Conservation (phyloP, 768 basidiomycete species). For the Lactifluus hygrophoroides region DNA sequence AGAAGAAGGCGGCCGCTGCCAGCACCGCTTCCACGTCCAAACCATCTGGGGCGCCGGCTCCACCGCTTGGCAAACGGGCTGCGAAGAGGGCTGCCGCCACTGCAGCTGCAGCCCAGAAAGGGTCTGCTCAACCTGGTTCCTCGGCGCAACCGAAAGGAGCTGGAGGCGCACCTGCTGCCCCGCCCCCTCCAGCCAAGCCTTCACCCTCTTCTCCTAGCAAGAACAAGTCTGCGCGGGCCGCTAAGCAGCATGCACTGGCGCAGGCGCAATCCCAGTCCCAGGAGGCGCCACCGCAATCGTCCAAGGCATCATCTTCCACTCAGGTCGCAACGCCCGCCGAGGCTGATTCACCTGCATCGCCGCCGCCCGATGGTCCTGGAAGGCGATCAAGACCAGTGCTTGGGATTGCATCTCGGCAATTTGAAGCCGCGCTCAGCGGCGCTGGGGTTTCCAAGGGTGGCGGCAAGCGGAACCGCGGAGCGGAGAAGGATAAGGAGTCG, state of each 20-base stretch:
- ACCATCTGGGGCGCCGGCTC: conserved; percentile 20
- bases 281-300: neutral
- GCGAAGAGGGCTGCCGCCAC: conserved; percentile 27
- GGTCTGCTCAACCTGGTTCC: conserved; percentile 1
- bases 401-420: conserved; percentile 56
- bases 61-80: conserved; percentile 30
- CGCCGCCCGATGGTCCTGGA: conserved; percentile 31
- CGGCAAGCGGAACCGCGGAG: conserved; percentile 11
- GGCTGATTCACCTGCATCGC: neutral
- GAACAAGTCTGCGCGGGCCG: conserved; percentile 8
- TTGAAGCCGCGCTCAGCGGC: conserved; percentile 64
- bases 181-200: neutral
- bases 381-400: conserved; percentile 41
- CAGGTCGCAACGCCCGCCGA: conserved; percentile 5
- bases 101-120: conserved; percentile 9
- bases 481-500: conserved; percentile 29
- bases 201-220: conserved; percentile 3
- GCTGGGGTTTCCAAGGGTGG: conserved; percentile 44
- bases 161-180: neutral
- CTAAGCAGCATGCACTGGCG: conserved; percentile 2
- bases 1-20: conserved; percentile 27
- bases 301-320: neutral
- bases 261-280: neutral
- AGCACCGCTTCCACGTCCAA: conserved; percentile 19
- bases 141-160: conserved; percentile 2